phyloP scores from a whole-genome alignment of 1,139 yeast genomes.

The Scheffersomyces lignicola region DNA sequence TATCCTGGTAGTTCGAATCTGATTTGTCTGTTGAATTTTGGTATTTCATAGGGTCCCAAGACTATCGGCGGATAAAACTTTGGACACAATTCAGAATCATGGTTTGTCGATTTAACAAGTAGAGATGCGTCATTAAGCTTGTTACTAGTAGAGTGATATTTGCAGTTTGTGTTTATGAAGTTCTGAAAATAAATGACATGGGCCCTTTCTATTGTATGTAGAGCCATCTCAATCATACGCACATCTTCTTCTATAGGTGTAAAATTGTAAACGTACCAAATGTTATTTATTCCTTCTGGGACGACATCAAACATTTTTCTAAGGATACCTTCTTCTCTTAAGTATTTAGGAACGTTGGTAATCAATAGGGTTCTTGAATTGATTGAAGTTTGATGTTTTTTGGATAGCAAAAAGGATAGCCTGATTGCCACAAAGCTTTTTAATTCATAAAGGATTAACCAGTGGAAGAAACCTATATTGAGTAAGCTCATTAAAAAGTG shows the following conservation, averaged over 20 bases:
- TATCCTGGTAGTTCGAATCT: constrained; percentile 30
- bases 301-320: constrained; percentile 28
- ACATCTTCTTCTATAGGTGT: constrained; percentile 30
- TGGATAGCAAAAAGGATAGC: constrained; percentile 33
- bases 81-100: constrained; percentile 8
- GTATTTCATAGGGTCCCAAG: constrained; percentile 17
- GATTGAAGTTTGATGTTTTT: constrained; percentile 22
- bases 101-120: neutral
- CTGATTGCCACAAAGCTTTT: constrained; percentile 46
- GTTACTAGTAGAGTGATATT: too few relatives aligned
- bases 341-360: constrained; percentile 45
- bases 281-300: constrained; percentile 47
- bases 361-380: constrained; percentile 45
- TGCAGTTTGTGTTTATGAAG: neutral
- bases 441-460: constrained; percentile 51
- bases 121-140: too few relatives aligned
- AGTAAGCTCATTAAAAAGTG: constrained; percentile 57
- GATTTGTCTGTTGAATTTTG: constrained; percentile 26
- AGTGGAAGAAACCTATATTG: constrained; percentile 55
- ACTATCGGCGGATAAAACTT: constrained; percentile 38
- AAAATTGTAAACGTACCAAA: constrained; percentile 55
- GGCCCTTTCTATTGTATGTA: constrained; percentile 42
- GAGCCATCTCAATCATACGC: constrained; percentile 29
- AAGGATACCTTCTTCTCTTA: constrained; percentile 26
- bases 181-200: constrained; percentile 2